Conservation (phyloP, 805 yeast species). For the Barnettozyma vustinii region DNA sequence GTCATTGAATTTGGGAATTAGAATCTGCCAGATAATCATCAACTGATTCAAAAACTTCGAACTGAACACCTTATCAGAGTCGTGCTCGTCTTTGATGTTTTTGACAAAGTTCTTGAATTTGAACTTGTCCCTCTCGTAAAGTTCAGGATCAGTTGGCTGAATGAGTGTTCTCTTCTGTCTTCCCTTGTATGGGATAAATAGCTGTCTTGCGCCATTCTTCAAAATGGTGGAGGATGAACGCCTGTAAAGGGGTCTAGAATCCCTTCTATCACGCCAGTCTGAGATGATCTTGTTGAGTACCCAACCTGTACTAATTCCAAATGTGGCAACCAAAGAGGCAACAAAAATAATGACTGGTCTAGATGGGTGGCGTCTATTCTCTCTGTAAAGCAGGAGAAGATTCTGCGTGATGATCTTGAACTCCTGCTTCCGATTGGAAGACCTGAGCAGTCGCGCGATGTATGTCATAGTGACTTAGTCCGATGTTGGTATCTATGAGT, state of each 20-base stretch:
- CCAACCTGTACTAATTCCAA: slow-evolving; percentile 18
- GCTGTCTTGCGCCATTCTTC: slow-evolving; percentile 26
- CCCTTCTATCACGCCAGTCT: slow-evolving; percentile 25
- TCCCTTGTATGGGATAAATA: slow-evolving; percentile 25
- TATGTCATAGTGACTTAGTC: slow-evolving; percentile 2
- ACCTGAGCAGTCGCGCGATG: slow-evolving; percentile 18
- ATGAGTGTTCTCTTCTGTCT: slow-evolving; percentile 25
- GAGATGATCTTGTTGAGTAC: slow-evolving; percentile 22
- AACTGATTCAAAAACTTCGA: slow-evolving; percentile 70
- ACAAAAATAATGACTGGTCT: slow-evolving; percentile 25
- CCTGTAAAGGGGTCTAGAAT: slow-evolving; percentile 24
- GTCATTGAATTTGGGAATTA: slow-evolving; percentile 70
- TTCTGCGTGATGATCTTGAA: slow-evolving; percentile 17
- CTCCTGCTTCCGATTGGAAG: slow-evolving; percentile 18
- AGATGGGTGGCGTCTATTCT: slow-evolving; percentile 24
- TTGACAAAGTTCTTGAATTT: slow-evolving; percentile 24
- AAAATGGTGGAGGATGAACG: slow-evolving; percentile 26
- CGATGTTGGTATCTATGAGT: background rate
- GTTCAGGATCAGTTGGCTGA: slow-evolving; percentile 25
- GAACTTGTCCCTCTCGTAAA: slow-evolving; percentile 24
- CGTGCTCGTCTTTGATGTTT: slow-evolving; percentile 19
- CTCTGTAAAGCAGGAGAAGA: slow-evolving; percentile 22
- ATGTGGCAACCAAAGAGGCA: slow-evolving; percentile 21
- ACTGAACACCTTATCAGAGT: slow-evolving; percentile 33
- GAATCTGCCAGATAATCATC: slow-evolving; percentile 68